These are phyloP conservation scores for Chlamydomonas incerta DNA, from an alignment of 139 green algal genomes.

Conservation along the genomic window DNA sequence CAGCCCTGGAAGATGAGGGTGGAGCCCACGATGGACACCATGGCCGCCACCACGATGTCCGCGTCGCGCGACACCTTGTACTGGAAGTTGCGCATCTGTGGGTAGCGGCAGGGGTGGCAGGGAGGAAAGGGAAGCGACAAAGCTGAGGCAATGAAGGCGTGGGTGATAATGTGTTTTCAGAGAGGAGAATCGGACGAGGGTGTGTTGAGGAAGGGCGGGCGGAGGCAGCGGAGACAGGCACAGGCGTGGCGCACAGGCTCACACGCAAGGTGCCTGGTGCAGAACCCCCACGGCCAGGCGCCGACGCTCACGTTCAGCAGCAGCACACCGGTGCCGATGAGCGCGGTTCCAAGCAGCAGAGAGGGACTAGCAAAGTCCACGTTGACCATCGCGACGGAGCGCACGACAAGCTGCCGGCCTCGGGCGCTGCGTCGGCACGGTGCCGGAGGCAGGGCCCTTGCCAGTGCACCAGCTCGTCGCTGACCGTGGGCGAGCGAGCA, in stretches of 20 bases:
- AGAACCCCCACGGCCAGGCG: not conserved
- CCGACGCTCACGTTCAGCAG: slow-evolving; percentile 64
- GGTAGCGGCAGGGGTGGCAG: no score
- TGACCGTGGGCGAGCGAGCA: no score
- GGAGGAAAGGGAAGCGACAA: not conserved
- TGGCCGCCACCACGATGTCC: slow-evolving; percentile 76
- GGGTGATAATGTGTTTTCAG: no score
- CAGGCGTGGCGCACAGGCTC: no score
- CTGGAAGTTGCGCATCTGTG: slow-evolving; percentile 68
- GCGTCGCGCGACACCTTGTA: slow-evolving; percentile 66
- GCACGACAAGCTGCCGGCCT: slow-evolving; percentile 11
- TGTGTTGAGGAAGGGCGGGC: no score
- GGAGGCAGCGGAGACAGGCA: no score
- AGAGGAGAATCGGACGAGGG: no score
- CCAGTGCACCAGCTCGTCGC: no score
- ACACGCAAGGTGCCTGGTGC: no score
- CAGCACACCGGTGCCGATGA: slow-evolving; percentile 72
- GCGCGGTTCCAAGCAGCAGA: slow-evolving; percentile 61
- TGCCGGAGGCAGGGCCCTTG: no score
- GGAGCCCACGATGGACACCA: slow-evolving; percentile 74
- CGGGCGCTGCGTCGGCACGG: no score
- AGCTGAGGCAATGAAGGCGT: not conserved
- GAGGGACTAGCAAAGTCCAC: slow-evolving; percentile 74
- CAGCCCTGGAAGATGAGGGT: slow-evolving; percentile 84
- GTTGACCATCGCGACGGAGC: slow-evolving; percentile 73